A percentile compares a stretch with the other conserved stretches of the same genome.
Conservation (phyloP, 1,284 basidiomycete genomes). For the Melampsora larici-populina region DNA sequence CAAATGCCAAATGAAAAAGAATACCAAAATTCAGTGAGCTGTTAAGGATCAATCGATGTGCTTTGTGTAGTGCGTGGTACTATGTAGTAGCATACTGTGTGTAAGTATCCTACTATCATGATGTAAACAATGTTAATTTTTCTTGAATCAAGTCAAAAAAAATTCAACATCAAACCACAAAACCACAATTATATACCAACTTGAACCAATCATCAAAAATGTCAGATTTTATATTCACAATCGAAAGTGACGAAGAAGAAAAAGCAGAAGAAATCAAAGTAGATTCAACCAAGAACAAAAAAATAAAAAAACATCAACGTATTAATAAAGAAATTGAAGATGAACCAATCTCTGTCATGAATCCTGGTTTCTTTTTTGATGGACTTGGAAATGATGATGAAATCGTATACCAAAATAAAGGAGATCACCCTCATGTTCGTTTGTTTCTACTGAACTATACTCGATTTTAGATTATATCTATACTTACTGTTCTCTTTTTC, state of each 20-base stretch:
- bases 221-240: constrained; percentile 42
- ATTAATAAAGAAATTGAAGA: constrained; percentile 2
- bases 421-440: neutral
- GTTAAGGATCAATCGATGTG: too few species aligned
- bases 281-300: constrained; percentile 4
- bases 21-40: too few species aligned
- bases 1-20: too few species aligned
- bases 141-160: too few species aligned
- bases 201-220: neutral
- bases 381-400: constrained; percentile 31
- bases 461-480: neutral
- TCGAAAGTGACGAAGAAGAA: constrained; percentile 36
- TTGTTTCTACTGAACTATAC: neutral
- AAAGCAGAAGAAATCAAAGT: too few species aligned
- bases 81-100: too few species aligned
- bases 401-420: neutral
- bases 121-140: too few species aligned
- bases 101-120: too few species aligned
- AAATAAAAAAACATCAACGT: neutral
- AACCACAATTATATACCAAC: too few species aligned
- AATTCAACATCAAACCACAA: too few species aligned
- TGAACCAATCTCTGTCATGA: constrained; percentile 25
- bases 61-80: too few species aligned
- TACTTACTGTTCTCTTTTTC: neutral
- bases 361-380: constrained; percentile 35